These are phyloP conservation scores for Penicillium sp. DNA, from an alignment of 2,329 filamentous ascomycete genomes.

Conservation along the genomic window DNA sequence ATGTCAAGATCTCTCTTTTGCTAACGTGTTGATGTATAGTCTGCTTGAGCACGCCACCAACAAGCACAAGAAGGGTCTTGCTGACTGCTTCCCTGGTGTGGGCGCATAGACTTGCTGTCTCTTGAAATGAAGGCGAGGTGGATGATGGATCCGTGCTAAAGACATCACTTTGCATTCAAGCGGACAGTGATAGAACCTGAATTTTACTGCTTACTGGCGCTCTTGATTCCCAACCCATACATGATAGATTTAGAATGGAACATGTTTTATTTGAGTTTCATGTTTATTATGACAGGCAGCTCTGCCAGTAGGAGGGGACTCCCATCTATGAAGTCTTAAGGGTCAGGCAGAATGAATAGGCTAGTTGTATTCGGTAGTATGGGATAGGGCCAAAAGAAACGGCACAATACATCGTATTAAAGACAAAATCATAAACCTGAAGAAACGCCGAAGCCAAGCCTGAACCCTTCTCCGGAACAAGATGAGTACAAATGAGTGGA, in stretches of 20 bases:
- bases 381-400: neutral
- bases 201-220: conserved; percentile 8
- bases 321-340: neutral
- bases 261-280: neutral
- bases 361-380: neutral
- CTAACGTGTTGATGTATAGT: conserved; percentile 17
- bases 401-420: neutral
- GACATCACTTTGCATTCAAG: conserved; percentile 6
- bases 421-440: neutral
- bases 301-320: neutral
- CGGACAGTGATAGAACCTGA: neutral
- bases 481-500: neutral
- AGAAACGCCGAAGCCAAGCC: neutral
- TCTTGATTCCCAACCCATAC: conserved; percentile 3
- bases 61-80: conserved; percentile 75
- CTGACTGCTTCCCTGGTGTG: conserved; percentile 70
- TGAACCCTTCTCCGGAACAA: neutral
- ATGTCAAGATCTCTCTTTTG: neutral
- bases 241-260: conserved; percentile 8
- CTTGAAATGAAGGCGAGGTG: neutral
- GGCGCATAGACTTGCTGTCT: conserved; percentile 13
- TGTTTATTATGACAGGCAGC: neutral
- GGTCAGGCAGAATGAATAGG: too few relatives aligned
- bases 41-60: conserved; percentile 74
- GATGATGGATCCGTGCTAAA: neutral